Conservation (phyloP, 108 stramenopile species). For the Cylindrotheca fusiformis region DNA sequence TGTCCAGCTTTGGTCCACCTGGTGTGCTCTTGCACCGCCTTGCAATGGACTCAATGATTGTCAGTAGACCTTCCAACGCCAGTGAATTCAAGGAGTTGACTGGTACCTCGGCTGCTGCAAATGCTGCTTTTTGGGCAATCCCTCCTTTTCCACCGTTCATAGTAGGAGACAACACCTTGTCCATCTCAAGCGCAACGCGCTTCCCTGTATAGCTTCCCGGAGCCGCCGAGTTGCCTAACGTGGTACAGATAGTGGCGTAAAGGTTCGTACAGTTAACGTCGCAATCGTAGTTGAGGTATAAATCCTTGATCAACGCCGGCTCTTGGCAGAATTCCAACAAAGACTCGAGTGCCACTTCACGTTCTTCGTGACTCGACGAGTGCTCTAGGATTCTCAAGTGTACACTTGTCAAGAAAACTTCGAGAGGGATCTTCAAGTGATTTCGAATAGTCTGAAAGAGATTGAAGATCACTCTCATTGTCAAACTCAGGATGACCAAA, state of each 20-base stretch:
- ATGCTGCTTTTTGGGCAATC: slow-evolving; percentile 12
- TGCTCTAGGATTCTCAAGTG: slow-evolving; percentile 74
- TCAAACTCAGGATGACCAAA: slow-evolving; percentile 77
- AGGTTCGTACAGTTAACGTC: slow-evolving; percentile 95
- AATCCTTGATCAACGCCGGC: slow-evolving; percentile 89
- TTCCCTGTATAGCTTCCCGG: slow-evolving; percentile 13
- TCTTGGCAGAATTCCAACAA: slow-evolving; percentile 94
- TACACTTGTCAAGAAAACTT: slow-evolving; percentile 93
- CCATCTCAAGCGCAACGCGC: slow-evolving; percentile 19
- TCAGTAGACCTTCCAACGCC: slow-evolving; percentile 84
- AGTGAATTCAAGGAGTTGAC: slow-evolving; percentile 81
- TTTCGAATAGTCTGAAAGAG: slow-evolving; percentile 94
- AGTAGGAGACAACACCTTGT: slow-evolving; percentile 9
- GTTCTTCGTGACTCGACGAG: slow-evolving; percentile 64
- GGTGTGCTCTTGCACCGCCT: slow-evolving; percentile 36
- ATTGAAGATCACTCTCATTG: slow-evolving; percentile 95
- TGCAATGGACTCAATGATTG: slow-evolving; percentile 87
- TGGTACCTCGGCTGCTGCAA: slow-evolving; percentile 30
- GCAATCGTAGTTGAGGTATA: slow-evolving; percentile 98
- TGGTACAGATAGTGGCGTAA: slow-evolving; percentile 78
- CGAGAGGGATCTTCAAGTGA: slow-evolving; percentile 94
- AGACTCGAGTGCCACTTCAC: slow-evolving; percentile 92
- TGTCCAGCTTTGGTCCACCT: slow-evolving; percentile 6
- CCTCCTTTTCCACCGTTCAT: slow-evolving; percentile 1
- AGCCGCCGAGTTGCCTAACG: slow-evolving; percentile 62